Evolutionary conservation across 768 basidiomycete species (phyloP), one percentile per base, ranked within the genome.

Genomic region (Cystobasidium onofrii): DNA sequence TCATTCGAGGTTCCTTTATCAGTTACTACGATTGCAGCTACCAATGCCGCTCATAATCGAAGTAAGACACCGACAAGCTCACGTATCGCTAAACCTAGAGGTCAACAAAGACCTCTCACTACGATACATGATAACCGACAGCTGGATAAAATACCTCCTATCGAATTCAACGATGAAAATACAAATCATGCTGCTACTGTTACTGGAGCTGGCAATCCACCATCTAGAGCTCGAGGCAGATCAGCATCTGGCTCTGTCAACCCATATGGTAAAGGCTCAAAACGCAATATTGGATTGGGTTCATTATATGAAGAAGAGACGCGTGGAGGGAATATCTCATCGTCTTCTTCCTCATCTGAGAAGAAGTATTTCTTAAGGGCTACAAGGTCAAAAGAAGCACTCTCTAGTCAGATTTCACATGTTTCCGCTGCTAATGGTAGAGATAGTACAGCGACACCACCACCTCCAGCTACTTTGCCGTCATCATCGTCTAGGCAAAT

Each of bases 71-170:
- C 63, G 2, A 50, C 46, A 20, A 50, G 46, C n/a, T 64, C 63
- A 10, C 41, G 66, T 15, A 69, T 69, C 18, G 66, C 33, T 15
- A 69, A 69, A 31, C 41, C 27, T 20, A 4, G 63, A n/a, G 25
- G 46, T 3, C 66, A 46, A 27, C 41, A 46, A 23, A 23, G 66
- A 25, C 66, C 66, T 29, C 36, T 69, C 9, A 69, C 66, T 20
- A 69, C 44, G 10, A 69, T 69, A 41, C 39, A 23, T n/a, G 66
- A 69, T 31, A 69, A 69, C 7, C 41, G 66, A 44, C 66, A 55
- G 23, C 15, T 69, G 20, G 66, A 69, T 27, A 69, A 69, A 43
- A 29, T 69, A 15, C 9, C 66, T 4, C 31, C 66, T 15, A 25
- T 64, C 25, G 63, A 39, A 23, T 64, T 64, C 63, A 64, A 64